Evolutionary conservation across 768 basidiomycete genomes (phyloP).

Genomic region (Termitomyces bulborhizus): DNA sequence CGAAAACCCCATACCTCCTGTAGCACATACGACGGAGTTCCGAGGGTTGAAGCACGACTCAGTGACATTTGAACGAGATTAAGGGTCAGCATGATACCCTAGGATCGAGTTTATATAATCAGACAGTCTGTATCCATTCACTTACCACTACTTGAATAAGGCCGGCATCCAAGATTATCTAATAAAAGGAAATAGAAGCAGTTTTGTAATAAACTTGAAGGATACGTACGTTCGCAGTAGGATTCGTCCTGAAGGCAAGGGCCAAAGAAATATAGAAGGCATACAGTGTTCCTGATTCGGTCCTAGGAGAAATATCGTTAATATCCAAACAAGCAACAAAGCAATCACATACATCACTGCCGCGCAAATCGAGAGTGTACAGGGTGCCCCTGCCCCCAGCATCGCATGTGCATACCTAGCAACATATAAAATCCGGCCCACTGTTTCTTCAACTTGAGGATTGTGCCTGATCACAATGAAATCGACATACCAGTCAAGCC

Average conservation of each 20-base stretch:
- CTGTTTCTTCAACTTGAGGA: constrained; percentile 12
- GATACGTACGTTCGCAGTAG: constrained; percentile 15
- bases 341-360: constrained; percentile 26
- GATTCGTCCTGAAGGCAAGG: constrained; percentile 21
- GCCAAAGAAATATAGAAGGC: constrained; percentile 26
- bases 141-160: constrained; percentile 16
- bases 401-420: constrained; percentile 19
- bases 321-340: not conserved
- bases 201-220: constrained; percentile 15
- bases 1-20: not conserved
- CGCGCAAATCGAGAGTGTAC: constrained; percentile 25
- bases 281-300: constrained; percentile 34
- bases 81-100: constrained; percentile 17
- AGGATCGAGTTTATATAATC: not conserved
- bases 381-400: constrained; percentile 21
- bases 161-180: constrained; percentile 14
- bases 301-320: constrained; percentile 13
- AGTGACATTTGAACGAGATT: constrained; percentile 13
- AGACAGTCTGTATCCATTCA: not conserved
- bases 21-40: not conserved
- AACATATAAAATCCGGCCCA: constrained; percentile 30
- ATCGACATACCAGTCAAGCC: constrained; percentile 24
- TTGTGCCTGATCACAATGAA: not conserved
- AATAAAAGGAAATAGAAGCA: not conserved
- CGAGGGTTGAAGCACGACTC: constrained; percentile 4